A percentile compares a stretch with the other conserved stretches of the same genome.
These are phyloP conservation scores for Fusarium veterinarium DNA, from an alignment of 2,329 filamentous ascomycete genomes.

Conservation along the genomic window DNA sequence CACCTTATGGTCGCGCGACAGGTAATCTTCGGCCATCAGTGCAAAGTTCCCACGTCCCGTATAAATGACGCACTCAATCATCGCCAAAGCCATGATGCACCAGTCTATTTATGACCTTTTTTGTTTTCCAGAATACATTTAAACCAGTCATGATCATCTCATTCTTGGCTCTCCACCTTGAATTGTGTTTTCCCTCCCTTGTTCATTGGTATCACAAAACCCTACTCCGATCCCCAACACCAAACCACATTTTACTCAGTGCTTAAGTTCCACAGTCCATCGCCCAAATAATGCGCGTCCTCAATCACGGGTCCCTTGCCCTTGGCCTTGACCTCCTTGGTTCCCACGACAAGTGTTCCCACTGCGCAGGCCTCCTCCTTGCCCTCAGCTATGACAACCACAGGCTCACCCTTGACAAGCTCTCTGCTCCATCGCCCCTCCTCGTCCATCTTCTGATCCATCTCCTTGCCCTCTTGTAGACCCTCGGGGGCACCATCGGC, in stretches of 20 bases:
- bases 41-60: neutral
- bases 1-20: neutral
- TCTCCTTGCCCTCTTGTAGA: constrained; percentile 56
- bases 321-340: constrained; percentile 91
- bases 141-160: neutral
- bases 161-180: neutral
- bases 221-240: neutral
- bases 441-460: constrained; percentile 56
- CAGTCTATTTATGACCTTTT: neutral
- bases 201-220: constrained; percentile 39
- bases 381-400: constrained; percentile 91
- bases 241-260: constrained; percentile 54
- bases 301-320: constrained; percentile 96
- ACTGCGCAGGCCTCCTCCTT: constrained; percentile 93
- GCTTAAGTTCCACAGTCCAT: constrained; percentile 86
- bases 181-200: constrained; percentile 1
- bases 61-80: neutral
- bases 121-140: neutral
- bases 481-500: constrained; percentile 54
- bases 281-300: constrained; percentile 91
- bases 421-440: constrained; percentile 73
- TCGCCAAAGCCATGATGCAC: neutral
- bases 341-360: constrained; percentile 84
- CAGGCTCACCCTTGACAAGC: constrained; percentile 82
- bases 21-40: neutral